Evolutionary conservation across 345 rosid species (phyloP), one percentile per base, ranked within the genome.

Genomic region (Citrus cavaleriei): DNA sequence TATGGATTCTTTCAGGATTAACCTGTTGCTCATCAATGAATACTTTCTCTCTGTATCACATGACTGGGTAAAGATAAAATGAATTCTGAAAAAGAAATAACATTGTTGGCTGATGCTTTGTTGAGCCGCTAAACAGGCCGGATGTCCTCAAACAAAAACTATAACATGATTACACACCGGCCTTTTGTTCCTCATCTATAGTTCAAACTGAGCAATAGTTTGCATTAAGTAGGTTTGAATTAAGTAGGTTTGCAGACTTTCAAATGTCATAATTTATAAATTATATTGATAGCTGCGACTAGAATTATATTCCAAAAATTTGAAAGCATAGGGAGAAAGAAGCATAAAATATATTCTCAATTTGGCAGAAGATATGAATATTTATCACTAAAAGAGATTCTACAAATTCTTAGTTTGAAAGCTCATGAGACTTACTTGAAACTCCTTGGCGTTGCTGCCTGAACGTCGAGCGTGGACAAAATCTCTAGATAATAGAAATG

Each of bases 401-500:
- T 10, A 40, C 5, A n/a, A 21, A 63, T 25, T 14, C 6, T 28
- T 13, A 27, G 34, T 19, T 42, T 13, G 19, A 2, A 40, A 30
- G 62, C 38, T 74, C 24, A 59, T 16, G 65, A 71, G 21, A 38
- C 75, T 77, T 64, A 87, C 88, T 87, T 83, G 76, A 68, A 77
- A 85, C 30, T 38, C 16, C 32, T 66, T 62, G 82, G 76, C 46
- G 19, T 69, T 24, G 13, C 59, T 55, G 16, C 81, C 82, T 1
- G 80, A 22, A n/a, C 75, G 86, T 54, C 35, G 64, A 19, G 83
- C 88, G 60, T 83, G 59, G 73, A 83, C 88, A 54, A 83, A 85
- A 76, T 85, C 90, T 77, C 88, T 81, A 1, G 88, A 87, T 18
- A 83, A 79, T 51, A 87, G 78, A 78, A 85, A 85, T 25, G 90